These are phyloP conservation scores for Lactarius tabidus DNA, from an alignment of 768 basidiomycete species.

Conservation along the genomic window DNA sequence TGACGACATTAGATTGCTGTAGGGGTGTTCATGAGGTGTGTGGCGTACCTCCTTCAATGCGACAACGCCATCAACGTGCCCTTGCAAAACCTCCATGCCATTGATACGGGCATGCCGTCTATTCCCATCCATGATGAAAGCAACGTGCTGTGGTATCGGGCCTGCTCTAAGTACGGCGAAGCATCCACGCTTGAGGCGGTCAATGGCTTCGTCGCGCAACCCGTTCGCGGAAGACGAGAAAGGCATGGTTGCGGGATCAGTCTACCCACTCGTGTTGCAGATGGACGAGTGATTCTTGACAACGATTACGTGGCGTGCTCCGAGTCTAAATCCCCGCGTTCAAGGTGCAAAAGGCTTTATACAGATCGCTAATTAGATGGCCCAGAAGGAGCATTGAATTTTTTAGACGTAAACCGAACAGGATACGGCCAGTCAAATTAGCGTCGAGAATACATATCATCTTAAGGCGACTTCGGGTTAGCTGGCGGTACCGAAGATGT, in stretches of 20 bases:
- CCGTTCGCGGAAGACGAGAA: constrained; percentile 28
- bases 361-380: no score
- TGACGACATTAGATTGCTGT: neutral
- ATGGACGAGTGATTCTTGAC: neutral
- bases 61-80: constrained; percentile 81
- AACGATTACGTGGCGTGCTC: no score
- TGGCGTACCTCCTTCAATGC: constrained; percentile 69
- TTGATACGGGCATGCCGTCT: constrained; percentile 76
- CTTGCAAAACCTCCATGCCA: constrained; percentile 62
- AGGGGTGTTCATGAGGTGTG: neutral
- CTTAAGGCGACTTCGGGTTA: neutral
- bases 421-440: neutral
- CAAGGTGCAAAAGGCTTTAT: neutral
- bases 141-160: constrained; percentile 84
- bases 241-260: neutral
- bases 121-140: constrained; percentile 98
- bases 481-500: no score
- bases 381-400: neutral
- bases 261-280: no score
- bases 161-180: constrained; percentile 71
- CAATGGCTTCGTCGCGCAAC: constrained; percentile 25
- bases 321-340: neutral
- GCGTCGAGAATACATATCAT: neutral
- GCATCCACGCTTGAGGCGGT: constrained; percentile 42
- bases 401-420: neutral